Evolutionary conservation across 352 stramenopile genomes (phyloP).

Genomic region (Pelagophyceae sp.): DNA sequence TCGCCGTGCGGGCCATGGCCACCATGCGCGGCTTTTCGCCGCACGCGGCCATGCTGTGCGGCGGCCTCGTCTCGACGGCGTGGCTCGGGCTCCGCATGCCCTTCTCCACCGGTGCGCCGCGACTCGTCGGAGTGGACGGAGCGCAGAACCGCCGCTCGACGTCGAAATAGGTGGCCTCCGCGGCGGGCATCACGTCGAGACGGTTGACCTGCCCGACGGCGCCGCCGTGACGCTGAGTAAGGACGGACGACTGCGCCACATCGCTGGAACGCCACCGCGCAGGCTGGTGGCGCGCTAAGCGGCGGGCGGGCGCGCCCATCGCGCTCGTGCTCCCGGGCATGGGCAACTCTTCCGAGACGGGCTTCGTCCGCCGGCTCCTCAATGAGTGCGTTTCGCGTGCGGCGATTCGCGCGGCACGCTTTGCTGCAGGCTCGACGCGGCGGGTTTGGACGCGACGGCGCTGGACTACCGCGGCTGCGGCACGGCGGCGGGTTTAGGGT

Average conservation of each 20-base stretch:
- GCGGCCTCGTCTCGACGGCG: background rate
- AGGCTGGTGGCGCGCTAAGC: background rate
- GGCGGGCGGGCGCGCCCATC: background rate
- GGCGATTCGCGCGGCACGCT: too few species aligned
- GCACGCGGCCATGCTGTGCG: background rate
- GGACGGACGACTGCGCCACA: too few species aligned
- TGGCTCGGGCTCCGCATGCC: background rate
- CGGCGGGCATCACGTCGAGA: background rate
- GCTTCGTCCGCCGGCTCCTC: slow-evolving; percentile 1
- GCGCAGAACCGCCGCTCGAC: too few species aligned
- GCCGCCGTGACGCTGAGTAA: background rate
- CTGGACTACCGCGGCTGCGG: background rate
- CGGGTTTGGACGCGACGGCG: background rate
- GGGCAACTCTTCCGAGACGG: slow-evolving; percentile 7
- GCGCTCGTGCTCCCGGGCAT: slow-evolving; percentile 3
- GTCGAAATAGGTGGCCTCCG: too few species aligned
- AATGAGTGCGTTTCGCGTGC: too few species aligned
- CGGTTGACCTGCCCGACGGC: background rate
- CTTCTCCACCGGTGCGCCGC: background rate
- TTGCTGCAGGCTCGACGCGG: too few species aligned
- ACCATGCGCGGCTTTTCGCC: background rate
- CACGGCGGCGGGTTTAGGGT: background rate
- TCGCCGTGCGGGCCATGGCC: background rate
- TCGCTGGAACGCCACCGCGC: too few species aligned
- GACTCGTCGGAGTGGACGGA: too few species aligned